phyloP scores from a whole-genome alignment of 2,329 filamentous ascomycete genomes.

The Colletotrichum plurivorum region DNA sequence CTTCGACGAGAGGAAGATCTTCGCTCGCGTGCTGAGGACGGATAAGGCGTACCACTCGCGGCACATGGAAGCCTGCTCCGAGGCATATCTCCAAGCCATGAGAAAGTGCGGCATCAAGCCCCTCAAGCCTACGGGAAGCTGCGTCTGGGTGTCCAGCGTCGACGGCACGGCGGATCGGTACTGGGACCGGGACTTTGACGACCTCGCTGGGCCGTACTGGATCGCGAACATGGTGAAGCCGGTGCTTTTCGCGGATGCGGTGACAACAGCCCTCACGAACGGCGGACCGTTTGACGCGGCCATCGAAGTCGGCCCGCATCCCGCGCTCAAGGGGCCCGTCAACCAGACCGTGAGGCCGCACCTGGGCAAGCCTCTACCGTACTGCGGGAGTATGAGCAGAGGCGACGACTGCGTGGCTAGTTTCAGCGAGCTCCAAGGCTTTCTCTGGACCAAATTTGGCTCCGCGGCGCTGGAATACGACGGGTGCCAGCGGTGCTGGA shows the following conservation, averaged over 20 bases:
- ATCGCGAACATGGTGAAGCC: conserved; percentile 21
- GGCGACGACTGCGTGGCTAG: neutral
- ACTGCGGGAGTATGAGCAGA: conserved; percentile 14
- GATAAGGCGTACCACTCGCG: conserved; percentile 42
- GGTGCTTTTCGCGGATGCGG: conserved; percentile 10
- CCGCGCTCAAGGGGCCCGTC: conserved; percentile 13
- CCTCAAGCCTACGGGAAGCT: too few species aligned
- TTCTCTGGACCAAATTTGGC: conserved; percentile 8
- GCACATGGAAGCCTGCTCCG: conserved; percentile 42
- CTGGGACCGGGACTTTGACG: neutral
- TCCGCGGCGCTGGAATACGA: neutral
- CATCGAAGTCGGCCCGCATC: conserved; percentile 25
- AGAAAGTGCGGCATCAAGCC: neutral
- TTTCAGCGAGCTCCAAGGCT: conserved; percentile 2
- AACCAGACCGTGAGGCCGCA: conserved; percentile 18
- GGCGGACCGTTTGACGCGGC: conserved; percentile 40
- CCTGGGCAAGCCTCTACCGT: conserved; percentile 11
- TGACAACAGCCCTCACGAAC: conserved; percentile 16
- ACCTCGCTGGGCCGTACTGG: conserved; percentile 20
- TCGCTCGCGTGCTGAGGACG: conserved; percentile 37
- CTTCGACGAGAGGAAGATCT: conserved; percentile 35
- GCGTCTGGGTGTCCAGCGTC: conserved; percentile 3
- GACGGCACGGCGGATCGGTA: neutral
- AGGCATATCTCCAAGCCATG: conserved; percentile 42
- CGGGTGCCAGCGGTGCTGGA: conserved; percentile 5